Percentiles rank a stretch among this genome's conserved stretches.
Evolutionary conservation across 1,284 basidiomycete genomes (phyloP).

Genomic region (Coniophora puteana): DNA sequence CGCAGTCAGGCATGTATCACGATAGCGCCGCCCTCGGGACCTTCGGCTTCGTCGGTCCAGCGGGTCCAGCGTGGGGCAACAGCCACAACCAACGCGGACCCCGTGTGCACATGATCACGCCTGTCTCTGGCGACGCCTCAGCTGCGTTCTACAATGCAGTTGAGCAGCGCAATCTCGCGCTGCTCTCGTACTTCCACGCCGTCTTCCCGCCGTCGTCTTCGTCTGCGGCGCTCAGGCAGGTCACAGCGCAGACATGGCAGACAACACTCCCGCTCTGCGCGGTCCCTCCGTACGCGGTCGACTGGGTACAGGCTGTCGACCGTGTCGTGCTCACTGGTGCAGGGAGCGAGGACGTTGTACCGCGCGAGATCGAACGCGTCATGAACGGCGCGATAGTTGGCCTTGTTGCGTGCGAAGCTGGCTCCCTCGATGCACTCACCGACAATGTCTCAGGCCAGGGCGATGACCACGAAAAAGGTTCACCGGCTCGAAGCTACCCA

Average conservation of each 20-base stretch:
- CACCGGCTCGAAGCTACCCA: background rate
- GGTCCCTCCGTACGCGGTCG: constrained; percentile 65
- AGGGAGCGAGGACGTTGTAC: constrained; percentile 72
- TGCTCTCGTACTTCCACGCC: constrained; percentile 86
- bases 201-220: constrained; percentile 34
- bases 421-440: constrained; percentile 3
- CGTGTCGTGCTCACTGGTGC: constrained; percentile 63
- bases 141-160: constrained; percentile 57
- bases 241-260: constrained; percentile 57
- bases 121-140: too few species aligned
- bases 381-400: constrained; percentile 84
- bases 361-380: constrained; percentile 62
- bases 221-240: constrained; percentile 20
- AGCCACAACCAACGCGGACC: too few species aligned
- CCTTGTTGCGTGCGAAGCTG: constrained; percentile 45
- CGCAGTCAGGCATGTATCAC: too few species aligned
- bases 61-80: too few species aligned
- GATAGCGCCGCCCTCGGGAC: too few species aligned
- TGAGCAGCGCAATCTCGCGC: constrained; percentile 70
- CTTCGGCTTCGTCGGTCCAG: constrained; percentile 18
- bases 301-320: constrained; percentile 51
- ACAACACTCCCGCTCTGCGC: constrained; percentile 67
- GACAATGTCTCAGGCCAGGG: background rate
- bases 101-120: too few species aligned
- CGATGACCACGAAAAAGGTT: too few species aligned